Evolutionary conservation across 2,329 filamentous ascomycete species (phyloP), one percentile per base, ranked within the genome.

Genomic region (Penicillium sp.): DNA sequence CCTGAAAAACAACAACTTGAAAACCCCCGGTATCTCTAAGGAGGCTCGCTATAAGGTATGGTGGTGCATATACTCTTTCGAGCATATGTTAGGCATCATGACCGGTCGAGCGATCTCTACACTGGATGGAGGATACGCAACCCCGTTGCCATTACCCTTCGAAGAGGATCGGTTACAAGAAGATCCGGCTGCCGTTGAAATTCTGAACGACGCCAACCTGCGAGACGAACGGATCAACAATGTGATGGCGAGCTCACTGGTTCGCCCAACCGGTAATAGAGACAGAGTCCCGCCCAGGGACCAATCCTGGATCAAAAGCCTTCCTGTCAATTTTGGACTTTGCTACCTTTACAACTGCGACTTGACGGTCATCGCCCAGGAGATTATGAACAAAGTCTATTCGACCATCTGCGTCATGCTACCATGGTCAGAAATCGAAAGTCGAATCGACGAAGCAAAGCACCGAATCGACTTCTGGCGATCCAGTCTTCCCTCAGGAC

Each of bases 361-460:
- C 39, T 52, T 72, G 36, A 51, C 62, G 9, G 62, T 71, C 13
- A 63, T 72, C 26, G 62, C 60, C 0, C 69, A 72, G 47, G 64
- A 67, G 47, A 69, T 71, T 13, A 62, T 72, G 44, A 68, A 71
- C 48, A 64, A 64, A 35, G 63, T 73, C 9, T 72, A 72, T 44
- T 71, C 68, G 14, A 60, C 69, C 7, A 64, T 69, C 35, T 66
- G 66, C 11, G 60, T 67, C 10, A 55, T 57, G 47, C 60, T 63
- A 2, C 64, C 68, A 16, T 72, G 70, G 70, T 56, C 61, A 8
- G 63, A 71, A 8, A 68, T 71, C 20, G 70, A 73, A 56, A 59
- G 57, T 20, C 64, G 66, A 8, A 69, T 73, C 16, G 60, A 61
- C 27, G 65, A 68, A 24, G 57, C 70, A 20, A 60, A 64, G 36